Evolutionary conservation across 805 yeast genomes (phyloP), one percentile per base, ranked within the genome.

Genomic region (Zygotorulaspora florentina): DNA sequence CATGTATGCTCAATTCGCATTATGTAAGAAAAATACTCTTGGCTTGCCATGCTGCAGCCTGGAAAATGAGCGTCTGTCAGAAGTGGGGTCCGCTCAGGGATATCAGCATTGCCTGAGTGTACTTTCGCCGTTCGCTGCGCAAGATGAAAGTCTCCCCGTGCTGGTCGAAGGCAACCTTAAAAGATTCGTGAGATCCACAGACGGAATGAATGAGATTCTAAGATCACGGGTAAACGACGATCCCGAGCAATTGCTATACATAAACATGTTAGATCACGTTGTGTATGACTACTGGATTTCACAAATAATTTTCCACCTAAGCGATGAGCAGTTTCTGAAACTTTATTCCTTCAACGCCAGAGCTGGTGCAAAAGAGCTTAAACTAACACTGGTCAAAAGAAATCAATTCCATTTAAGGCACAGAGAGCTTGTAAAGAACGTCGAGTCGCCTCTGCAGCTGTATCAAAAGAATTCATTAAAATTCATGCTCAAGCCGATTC

Each of bases 261-360:
- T 62, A 45, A 59, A 66, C 18, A 58, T 77, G 43, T 54, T 79
- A 3, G 83, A 81, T 47, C 64, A 68, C 8, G 66, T 69, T 16
- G 52, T 80, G 3, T 73, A 74, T 50, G 85, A 80, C 54, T 67
- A 71, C n/a, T 79, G 78, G 76, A 56, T 75, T 17, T 52, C 66
- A 0, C 57, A 62, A 4, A 53, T 66, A 2, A 30, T 70, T 3
- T 58, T 53, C 31, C 60, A 62, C n/a, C 34, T 57, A 5, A 30
- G 46, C 1, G 39, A 47, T 3, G 43, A 46, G 1, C 45, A 49
- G 25, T 65, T 64, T 43, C 42, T 53, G 3, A 48, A 45, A 25
- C 45, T 66, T 1, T 67, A 65, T 36, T 57, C 45, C 9, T 46
- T 38, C 34, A 39, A 43, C 9, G 50, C 54, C 28, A 43, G 15